phyloP scores from a whole-genome alignment of 148 eudicot species.

The Pouteria glomerata region DNA sequence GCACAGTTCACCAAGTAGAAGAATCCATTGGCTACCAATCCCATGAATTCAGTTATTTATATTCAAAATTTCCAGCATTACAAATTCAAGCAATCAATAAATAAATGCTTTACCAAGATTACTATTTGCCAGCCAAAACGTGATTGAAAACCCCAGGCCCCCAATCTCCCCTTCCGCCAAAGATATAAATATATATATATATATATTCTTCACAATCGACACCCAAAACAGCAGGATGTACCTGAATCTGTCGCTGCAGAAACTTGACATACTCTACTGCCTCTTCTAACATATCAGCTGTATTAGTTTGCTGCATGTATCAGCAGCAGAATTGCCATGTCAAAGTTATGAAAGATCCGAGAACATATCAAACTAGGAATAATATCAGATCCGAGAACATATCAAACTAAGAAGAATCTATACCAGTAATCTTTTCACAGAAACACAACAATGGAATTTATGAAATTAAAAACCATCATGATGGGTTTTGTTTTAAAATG shows the following conservation, averaged over 20 bases:
- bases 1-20: too few relatives aligned
- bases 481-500: not conserved
- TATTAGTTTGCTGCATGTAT: slow-evolving; percentile 86
- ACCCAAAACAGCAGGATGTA: slow-evolving; percentile 20
- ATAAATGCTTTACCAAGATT: too few relatives aligned
- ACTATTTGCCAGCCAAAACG: too few relatives aligned
- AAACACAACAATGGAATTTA: not conserved
- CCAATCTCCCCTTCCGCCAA: too few relatives aligned
- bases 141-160: too few relatives aligned
- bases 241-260: slow-evolving; percentile 84
- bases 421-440: not conserved
- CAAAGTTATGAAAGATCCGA: slow-evolving; percentile 3
- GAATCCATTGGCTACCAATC: too few relatives aligned
- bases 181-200: too few relatives aligned
- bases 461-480: not conserved
- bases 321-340: slow-evolving; percentile 3
- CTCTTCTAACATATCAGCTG: slow-evolving; percentile 97
- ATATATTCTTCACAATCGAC: too few relatives aligned
- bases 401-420: too few relatives aligned
- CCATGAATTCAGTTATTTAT: not conserved
- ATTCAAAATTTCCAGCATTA: not conserved
- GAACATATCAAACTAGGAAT: too few relatives aligned
- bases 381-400: not conserved
- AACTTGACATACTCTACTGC: slow-evolving; percentile 91
- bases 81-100: not conserved